These are phyloP conservation scores for Penicillium psychrosexuale DNA, from an alignment of 2,329 filamentous ascomycete species.

Conservation along the genomic window DNA sequence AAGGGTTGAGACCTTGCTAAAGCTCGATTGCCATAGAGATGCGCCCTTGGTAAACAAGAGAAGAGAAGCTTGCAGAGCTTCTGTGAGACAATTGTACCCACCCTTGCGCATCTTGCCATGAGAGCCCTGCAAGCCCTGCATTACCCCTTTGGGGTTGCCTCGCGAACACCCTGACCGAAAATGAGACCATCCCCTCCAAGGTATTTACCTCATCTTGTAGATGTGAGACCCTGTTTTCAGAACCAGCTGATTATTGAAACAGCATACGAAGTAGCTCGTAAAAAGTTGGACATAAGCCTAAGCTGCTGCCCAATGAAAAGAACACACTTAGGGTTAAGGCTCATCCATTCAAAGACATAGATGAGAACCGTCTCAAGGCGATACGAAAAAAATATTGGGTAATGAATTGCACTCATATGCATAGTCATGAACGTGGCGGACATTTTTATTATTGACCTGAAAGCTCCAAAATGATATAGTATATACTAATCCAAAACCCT, in stretches of 20 bases:
- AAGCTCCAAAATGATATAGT: slow-evolving; percentile 4
- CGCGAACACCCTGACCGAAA: not conserved
- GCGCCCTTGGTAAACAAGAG: not conserved
- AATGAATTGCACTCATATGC: not conserved
- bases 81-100: slow-evolving; percentile 1
- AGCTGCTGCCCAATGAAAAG: not conserved
- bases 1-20: slow-evolving; percentile 1
- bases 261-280: not conserved
- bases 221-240: not conserved
- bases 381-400: not conserved
- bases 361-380: not conserved
- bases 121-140: slow-evolving; percentile 5
- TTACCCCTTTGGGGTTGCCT: slow-evolving; percentile 7
- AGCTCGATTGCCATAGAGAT: not conserved
- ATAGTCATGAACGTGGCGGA: not conserved
- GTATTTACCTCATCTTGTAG: not conserved
- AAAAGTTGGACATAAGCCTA: too few species aligned
- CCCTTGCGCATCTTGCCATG: slow-evolving; percentile 3
- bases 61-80: not conserved
- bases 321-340: not conserved
- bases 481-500: slow-evolving; percentile 6
- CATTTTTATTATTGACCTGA: slow-evolving; percentile 2
- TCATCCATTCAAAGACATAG: not conserved
- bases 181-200: not conserved
- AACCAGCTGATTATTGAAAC: not conserved